Evolutionary conservation across 2,329 filamentous ascomycete species (phyloP), one percentile per base, ranked within the genome.

Genomic region (Apiospora phragmitis): DNA sequence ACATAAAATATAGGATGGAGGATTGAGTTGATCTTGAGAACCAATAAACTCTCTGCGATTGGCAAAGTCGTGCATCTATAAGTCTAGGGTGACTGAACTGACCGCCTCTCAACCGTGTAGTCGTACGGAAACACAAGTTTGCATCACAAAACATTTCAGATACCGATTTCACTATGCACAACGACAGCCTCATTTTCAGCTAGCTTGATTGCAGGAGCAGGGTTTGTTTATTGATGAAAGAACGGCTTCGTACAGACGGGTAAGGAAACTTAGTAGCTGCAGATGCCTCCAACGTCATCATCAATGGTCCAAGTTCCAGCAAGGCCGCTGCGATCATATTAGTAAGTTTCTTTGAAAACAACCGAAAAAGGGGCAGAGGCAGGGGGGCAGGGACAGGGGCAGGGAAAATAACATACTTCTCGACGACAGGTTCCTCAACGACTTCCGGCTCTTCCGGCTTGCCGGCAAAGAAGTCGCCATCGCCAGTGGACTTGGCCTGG

Each of bases 221-320:
- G 14, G n/a, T 18, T 24, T 16, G 35, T 29, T 67, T 67, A 35
- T 67, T 45, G 38, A 66, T 42, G 24, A 9, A 26, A 29, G 35
- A 45, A 26, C 18, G 26, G 24, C 18, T 45, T 11, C 12, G 16
- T 21, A n/a, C 38, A 26, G 42, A 26, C 35, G 21, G 21, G 41
- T 21, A 67, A 43, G n/a, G 29, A 45, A 45, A 6, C 26, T 67
- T 41, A 90, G 72, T 88, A 88, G 70, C 84, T 83, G 76, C 88
- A 90, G 42, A 90, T 87, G 0, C 89, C 90, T 6, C 90, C 94
- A 68, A 91, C 91, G 72, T 89, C 88, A 71, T 97, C 94, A 76
- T 97, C 94, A 78, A 96, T 91, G n/a, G 90, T 92, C 95, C 95
- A 98, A 0, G 90, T 92, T 2, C 93, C 94, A 7, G 94, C 94